Evolutionary conservation across 2,329 filamentous ascomycete species (phyloP), one percentile per base, ranked within the genome.

Genomic region (Penicillium palitans): DNA sequence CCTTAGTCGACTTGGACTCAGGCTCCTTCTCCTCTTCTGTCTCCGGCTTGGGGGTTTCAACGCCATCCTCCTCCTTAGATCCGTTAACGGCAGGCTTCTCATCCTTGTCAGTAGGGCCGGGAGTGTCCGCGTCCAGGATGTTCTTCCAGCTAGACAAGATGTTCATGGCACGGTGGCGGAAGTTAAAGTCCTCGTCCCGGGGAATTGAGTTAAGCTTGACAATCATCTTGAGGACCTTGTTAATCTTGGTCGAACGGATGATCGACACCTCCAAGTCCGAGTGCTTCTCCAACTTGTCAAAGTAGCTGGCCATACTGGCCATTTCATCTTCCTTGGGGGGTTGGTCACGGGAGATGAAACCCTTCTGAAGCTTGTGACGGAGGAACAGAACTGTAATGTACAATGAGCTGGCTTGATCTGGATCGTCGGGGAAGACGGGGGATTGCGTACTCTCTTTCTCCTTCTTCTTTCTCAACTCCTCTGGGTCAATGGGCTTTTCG

Each of bases 181-280:
- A 97, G 55, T 90, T 80, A 75, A 89, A 96, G 65, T 96, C 90
- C 37, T 93, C 90, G 64, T 99, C 95, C 61, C 88, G 88, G 6
- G 93, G 93, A 66, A 99, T 96, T 4, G 83, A 83, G 44, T 88
- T 84, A 9, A 99, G 82, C 80, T 96, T 97, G 69, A 97, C 81
- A 65, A 99, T 95, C 5, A 89, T 92, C 80, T 96, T 96, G 57
- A 99, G 83, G 12, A 99, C 93, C 80, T 99, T 99, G 85, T 98
- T 93, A 77, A 99, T 97, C 83, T 98, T 99, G 61, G 95, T 99
- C 15, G 80, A 82, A 63, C 90, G 87, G 69, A 98, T 96, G 68
- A 97, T 95, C 65, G 87, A 87, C 31, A 90, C 91, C 73, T 98
- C 93, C 5, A 98, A 84, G 64, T 96, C 90, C 1, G 85, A 74